These are phyloP conservation scores for Bipolaris oryzae DNA, from an alignment of 2,329 filamentous ascomycete species.

Conservation along the genomic window DNA sequence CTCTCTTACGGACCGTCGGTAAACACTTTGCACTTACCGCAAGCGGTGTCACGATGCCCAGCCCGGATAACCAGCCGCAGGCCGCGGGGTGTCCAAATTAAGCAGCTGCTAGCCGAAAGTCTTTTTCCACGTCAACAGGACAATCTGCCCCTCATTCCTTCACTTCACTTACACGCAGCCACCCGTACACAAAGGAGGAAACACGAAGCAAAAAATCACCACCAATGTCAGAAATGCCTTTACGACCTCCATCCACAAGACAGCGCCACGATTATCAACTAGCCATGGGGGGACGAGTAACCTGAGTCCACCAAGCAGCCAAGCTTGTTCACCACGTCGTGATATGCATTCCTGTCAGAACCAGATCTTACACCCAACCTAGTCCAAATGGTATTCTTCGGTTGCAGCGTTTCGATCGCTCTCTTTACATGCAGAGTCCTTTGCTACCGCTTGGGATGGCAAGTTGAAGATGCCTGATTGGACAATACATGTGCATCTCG, in stretches of 20 bases:
- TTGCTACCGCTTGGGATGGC: background rate
- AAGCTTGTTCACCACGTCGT: background rate
- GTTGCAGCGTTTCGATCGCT: conserved; percentile 2
- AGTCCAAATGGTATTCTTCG: background rate
- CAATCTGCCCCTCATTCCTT: background rate
- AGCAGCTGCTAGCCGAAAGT: background rate
- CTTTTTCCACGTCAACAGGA: background rate
- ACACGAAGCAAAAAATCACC: too few relatives aligned
- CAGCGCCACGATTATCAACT: background rate
- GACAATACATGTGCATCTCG: background rate
- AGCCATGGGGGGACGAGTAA: background rate
- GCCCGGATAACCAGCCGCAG: background rate
- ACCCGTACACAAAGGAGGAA: background rate
- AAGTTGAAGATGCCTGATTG: background rate
- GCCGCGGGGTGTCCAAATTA: background rate
- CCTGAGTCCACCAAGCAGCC: background rate
- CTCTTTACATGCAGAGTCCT: background rate
- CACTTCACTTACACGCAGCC: background rate
- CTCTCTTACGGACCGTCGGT: background rate
- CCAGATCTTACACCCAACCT: background rate
- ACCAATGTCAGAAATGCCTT: too few relatives aligned
- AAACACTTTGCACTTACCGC: background rate
- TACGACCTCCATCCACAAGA: background rate
- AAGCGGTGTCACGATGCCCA: background rate
- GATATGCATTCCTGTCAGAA: background rate